A percentile compares a stretch with the other conserved stretches of the same genome.
phyloP scores from a whole-genome alignment of 768 basidiomycete genomes.

The Xerocomellus amylosporus region DNA sequence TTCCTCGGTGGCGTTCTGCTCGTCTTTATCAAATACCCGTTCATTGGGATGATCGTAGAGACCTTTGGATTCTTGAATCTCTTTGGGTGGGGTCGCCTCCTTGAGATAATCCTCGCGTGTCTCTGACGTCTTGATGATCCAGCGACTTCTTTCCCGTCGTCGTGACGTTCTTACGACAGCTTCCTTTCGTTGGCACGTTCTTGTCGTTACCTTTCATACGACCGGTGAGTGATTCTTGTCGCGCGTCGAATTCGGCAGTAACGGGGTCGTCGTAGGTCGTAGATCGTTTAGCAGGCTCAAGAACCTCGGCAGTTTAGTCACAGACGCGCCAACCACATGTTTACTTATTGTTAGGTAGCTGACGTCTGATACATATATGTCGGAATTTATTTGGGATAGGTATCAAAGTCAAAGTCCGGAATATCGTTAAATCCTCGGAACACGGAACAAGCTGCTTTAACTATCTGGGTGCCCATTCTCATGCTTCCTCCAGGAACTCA shows the following conservation, averaged over 20 bases:
- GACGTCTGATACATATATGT: slow-evolving; percentile 6
- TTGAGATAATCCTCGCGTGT: neutral
- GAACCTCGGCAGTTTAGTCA: slow-evolving; percentile 65
- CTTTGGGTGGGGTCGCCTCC: slow-evolving; percentile 66
- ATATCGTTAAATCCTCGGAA: slow-evolving; percentile 2
- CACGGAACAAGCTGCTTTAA: neutral
- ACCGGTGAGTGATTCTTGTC: slow-evolving; percentile 47
- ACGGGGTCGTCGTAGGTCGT: slow-evolving; percentile 49
- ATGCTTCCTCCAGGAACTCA: slow-evolving; percentile 14
- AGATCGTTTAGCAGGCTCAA: slow-evolving; percentile 77
- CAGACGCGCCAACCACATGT: neutral
- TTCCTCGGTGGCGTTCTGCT: slow-evolving; percentile 89
- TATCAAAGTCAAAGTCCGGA: neutral
- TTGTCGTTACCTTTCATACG: slow-evolving; percentile 86
- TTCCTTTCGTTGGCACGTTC: slow-evolving; percentile 87
- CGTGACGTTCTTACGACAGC: slow-evolving; percentile 90
- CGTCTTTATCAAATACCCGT: slow-evolving; percentile 94
- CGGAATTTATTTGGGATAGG: slow-evolving; percentile 17
- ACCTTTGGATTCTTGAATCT: slow-evolving; percentile 96
- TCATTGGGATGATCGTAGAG: slow-evolving; percentile 90
- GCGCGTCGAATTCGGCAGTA: neutral
- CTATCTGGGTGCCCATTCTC: neutral
- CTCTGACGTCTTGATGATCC: slow-evolving; percentile 10
- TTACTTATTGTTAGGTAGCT: slow-evolving; percentile 6
- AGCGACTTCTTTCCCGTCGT: slow-evolving; percentile 99